phyloP scores from a whole-genome alignment of 148 eudicot species.

The Rhododendron molle region DNA sequence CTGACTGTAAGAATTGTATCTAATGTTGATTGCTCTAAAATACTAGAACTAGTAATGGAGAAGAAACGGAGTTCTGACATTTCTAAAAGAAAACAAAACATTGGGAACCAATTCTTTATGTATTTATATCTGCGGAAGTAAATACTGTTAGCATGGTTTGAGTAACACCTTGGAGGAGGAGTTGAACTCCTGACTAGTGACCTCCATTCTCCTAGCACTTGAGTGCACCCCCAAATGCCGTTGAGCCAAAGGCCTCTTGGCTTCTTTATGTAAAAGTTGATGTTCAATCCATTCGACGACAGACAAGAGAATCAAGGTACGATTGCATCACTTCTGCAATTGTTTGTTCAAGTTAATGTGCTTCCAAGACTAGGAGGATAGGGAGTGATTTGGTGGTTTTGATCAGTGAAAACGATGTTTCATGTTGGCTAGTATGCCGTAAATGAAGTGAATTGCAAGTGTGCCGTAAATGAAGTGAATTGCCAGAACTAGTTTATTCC shows the following conservation, averaged over 20 bases:
- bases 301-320: not conserved
- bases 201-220: no score
- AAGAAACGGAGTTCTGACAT: not conserved
- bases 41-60: not conserved
- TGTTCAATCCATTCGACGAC: not conserved
- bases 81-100: not conserved
- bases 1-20: no score
- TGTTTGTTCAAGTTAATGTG: not conserved
- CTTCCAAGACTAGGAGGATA: not conserved
- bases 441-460: not conserved
- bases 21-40: not conserved
- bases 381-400: not conserved
- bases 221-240: no score
- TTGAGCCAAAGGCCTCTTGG: no score
- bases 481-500: not conserved
- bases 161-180: no score
- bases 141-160: no score
- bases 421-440: not conserved
- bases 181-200: no score
- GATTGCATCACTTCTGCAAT: not conserved
- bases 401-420: not conserved
- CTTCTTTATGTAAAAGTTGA: not conserved
- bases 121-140: no score
- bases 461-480: not conserved
- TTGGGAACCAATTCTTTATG: not conserved